Evolutionary conservation across 495 filamentous ascomycete species (phyloP).

Genomic region (Penicillium daleae): DNA sequence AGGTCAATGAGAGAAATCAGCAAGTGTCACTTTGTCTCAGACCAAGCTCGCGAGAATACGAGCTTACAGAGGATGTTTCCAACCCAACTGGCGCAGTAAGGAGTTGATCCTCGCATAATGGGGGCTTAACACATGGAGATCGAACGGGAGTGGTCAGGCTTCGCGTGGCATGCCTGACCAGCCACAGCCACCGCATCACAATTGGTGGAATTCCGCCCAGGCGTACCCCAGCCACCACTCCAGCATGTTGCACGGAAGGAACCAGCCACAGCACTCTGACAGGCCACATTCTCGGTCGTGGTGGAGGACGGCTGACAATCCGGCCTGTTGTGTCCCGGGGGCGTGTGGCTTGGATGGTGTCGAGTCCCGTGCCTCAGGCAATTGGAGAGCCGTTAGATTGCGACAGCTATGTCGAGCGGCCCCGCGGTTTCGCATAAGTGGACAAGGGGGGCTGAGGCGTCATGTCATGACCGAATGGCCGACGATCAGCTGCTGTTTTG

Average conservation of each 20-base stretch:
- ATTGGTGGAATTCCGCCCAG: neutral
- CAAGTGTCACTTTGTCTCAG: neutral
- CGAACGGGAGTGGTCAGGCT: neutral
- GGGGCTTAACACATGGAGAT: neutral
- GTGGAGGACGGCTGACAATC: neutral
- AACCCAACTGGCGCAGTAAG: neutral
- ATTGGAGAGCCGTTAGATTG: neutral
- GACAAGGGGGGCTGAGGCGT: constrained; percentile 9
- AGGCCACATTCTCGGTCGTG: neutral
- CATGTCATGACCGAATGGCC: neutral
- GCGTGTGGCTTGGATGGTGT: constrained; percentile 2
- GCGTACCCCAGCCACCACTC: constrained; percentile 2
- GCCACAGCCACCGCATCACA: neutral
- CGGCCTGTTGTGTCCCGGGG: neutral
- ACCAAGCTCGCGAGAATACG: neutral
- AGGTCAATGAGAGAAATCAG: neutral
- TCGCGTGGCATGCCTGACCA: neutral
- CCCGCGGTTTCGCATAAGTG: constrained; percentile 18
- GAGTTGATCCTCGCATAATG: neutral
- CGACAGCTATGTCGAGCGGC: neutral
- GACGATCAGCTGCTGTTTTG: constrained; percentile 4
- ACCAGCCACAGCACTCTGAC: constrained; percentile 1
- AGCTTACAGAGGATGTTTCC: neutral
- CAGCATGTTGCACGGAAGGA: too few species aligned
- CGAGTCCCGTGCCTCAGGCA: neutral